phyloP scores from a whole-genome alignment of 495 filamentous ascomycete genomes.

The Trichoderma erinaceum region DNA sequence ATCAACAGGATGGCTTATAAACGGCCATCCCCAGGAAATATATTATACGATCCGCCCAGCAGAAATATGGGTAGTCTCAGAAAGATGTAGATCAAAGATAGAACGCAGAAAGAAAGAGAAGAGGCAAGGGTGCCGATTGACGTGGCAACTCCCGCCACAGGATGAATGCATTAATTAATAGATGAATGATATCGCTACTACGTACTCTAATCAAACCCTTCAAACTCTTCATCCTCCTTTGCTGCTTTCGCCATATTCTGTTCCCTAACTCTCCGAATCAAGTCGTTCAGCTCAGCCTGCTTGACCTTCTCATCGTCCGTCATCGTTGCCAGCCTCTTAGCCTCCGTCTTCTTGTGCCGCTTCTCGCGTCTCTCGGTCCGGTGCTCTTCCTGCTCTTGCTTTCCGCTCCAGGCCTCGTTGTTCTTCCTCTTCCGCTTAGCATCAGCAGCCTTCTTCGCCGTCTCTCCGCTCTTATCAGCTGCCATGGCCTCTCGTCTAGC shows the following conservation, averaged over 20 bases:
- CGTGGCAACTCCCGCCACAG: too few relatives aligned
- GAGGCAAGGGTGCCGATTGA: too few relatives aligned
- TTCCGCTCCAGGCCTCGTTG: constrained; percentile 74
- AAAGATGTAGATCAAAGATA: too few relatives aligned
- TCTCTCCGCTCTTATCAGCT: constrained; percentile 46
- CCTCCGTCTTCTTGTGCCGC: constrained; percentile 66
- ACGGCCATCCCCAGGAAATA: too few relatives aligned
- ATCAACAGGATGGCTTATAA: too few relatives aligned
- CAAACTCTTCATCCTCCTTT: constrained; percentile 38
- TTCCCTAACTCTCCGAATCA: constrained; percentile 66
- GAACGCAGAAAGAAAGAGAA: too few relatives aligned
- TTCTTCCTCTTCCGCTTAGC: constrained; percentile 42
- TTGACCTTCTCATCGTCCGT: constrained; percentile 65
- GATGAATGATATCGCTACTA: constrained; percentile 1
- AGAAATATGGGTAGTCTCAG: too few relatives aligned
- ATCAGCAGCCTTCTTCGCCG: constrained; percentile 37
- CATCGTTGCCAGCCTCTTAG: constrained; percentile 61
- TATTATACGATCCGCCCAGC: too few relatives aligned
- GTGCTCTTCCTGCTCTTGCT: constrained; percentile 62
- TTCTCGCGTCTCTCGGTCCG: constrained; percentile 64
- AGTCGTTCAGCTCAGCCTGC: constrained; percentile 59
- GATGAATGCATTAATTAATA: neutral
- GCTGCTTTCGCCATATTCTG: constrained; percentile 43
- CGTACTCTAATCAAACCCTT: constrained; percentile 34
- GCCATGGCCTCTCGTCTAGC: constrained; percentile 49